These are phyloP conservation scores for Polychaeton citri DNA, from an alignment of 2,329 filamentous ascomycete species.

Conservation along the genomic window DNA sequence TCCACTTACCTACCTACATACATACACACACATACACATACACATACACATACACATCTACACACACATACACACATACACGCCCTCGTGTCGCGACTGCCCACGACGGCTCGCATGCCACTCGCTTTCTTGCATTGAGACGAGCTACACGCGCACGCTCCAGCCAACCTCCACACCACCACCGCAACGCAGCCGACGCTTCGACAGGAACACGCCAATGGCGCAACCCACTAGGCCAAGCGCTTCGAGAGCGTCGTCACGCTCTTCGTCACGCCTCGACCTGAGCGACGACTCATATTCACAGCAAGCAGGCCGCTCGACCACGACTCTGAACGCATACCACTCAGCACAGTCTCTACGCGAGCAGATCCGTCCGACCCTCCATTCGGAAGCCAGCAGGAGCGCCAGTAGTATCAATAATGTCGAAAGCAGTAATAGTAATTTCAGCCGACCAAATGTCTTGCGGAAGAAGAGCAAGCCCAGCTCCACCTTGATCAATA, in stretches of 20 bases:
- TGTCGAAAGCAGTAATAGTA: slow-evolving; percentile 3
- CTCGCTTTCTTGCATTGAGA: no score
- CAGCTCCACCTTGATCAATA: slow-evolving; percentile 1
- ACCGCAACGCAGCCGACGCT: no score
- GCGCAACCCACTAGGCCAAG: background rate
- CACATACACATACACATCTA: no score
- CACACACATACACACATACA: no score
- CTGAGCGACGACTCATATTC: slow-evolving; percentile 9
- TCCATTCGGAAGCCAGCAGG: slow-evolving; percentile 4
- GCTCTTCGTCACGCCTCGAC: background rate
- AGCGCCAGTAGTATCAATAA: slow-evolving; percentile 6
- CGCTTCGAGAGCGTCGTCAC: background rate
- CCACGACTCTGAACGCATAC: slow-evolving; percentile 19
- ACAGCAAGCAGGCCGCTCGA: slow-evolving; percentile 21
- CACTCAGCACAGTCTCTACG: slow-evolving; percentile 22
- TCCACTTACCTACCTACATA: no score
- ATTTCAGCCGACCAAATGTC: slow-evolving; percentile 7
- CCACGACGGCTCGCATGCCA: no score
- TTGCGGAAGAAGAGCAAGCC: slow-evolving; percentile 7
- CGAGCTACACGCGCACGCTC: no score
- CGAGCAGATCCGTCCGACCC: slow-evolving; percentile 3
- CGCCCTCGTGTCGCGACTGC: no score
- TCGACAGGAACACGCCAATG: no score
- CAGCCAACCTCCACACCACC: no score
- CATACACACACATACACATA: no score